Base-by-base conservation (phyloP, 148 eudicot species). In the Agrostemma githago region DNA sequence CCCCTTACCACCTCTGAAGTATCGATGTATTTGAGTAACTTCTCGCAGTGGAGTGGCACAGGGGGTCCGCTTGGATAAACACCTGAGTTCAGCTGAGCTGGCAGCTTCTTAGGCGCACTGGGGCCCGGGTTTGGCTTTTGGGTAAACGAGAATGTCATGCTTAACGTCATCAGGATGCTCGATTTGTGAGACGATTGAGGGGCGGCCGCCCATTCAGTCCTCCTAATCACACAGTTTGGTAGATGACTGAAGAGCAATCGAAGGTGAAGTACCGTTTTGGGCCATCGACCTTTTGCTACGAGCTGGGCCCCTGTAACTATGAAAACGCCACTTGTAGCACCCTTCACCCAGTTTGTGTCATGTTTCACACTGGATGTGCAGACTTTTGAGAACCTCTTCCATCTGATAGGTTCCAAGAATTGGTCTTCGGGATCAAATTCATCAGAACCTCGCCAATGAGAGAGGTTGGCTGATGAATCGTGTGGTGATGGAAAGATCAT, bases 291-390 rank as follows among this genome's bases (percentile, higher is more conserved):
- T 69, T 89, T 91, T 43, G 85, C 84, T n/a, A 89, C 62, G 72
- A 94, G 90, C 72, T 91, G 98, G 6, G 97, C 98, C n/a, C 98
- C 97, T 0, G 92, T 94, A 11, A 91, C 98, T 3, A 94, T 78
- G 82, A 84, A 91, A 38, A 89, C 96, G 43, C 97, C 97, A 4
- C 73, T 70, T 38, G 81, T 74, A 34, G 82, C 76, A 2, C 82
- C 77, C 39, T 78, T 78, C 42, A 84, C 12, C 98, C 98, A 94
- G 62, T 74, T 77, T 0, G 93, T 92, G 58, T 94, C 91, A 10
- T 88, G 90, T 79, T 86, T 87, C 42, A 94, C 97, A 0, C 70
- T 78, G 3, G 92, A 81, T 21, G 97, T 85, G 80, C 98, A 94
- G 39, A 91, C 84, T 16, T 85, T 88, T 14, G 98, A 89, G 73